Conservation (phyloP, 371 early-diverging fungal species). For the Rhizopus microsporus region DNA sequence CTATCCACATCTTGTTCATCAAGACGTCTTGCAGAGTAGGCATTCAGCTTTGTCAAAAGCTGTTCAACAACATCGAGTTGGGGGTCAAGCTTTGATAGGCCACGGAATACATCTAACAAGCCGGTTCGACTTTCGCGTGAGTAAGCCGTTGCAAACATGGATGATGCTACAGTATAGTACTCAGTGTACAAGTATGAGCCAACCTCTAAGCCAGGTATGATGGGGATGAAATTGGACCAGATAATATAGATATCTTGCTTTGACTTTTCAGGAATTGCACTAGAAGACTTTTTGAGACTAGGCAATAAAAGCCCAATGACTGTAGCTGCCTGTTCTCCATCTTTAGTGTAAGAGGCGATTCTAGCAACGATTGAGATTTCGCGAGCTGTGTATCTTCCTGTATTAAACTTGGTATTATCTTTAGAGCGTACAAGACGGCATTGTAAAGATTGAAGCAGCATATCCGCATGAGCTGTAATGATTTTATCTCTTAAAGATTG, state of each 20-base stretch:
- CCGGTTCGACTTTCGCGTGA: slow-evolving; percentile 59
- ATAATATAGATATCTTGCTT: slow-evolving; percentile 86
- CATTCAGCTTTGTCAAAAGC: slow-evolving; percentile 74
- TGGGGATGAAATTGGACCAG: slow-evolving; percentile 66
- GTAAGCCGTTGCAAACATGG: slow-evolving; percentile 60
- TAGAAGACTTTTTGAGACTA: slow-evolving; percentile 69
- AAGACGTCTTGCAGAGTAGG: slow-evolving; percentile 73
- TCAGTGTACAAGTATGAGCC: slow-evolving; percentile 45
- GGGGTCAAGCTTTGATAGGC: slow-evolving; percentile 65
- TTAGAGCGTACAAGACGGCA: slow-evolving; percentile 55
- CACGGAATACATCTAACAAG: slow-evolving; percentile 64
- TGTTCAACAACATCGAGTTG: slow-evolving; percentile 54
- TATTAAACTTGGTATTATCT: slow-evolving; percentile 53
- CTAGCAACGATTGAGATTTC: slow-evolving; percentile 81
- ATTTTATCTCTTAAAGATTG: slow-evolving; percentile 49
- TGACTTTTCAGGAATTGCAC: slow-evolving; percentile 74
- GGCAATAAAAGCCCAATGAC: slow-evolving; percentile 85
- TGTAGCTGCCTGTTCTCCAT: slow-evolving; percentile 64
- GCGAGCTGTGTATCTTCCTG: slow-evolving; percentile 64
- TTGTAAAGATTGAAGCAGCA: slow-evolving; percentile 66
- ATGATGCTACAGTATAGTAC: slow-evolving; percentile 61
- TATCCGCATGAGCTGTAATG: slow-evolving; percentile 64
- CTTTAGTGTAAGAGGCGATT: slow-evolving; percentile 72
- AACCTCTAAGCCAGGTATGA: slow-evolving; percentile 55
- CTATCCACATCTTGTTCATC: slow-evolving; percentile 89